Percentiles rank a stretch among this genome's conserved stretches.
These are phyloP conservation scores for Saccharomycopsis selenospora DNA, from an alignment of 805 yeast species.

Conservation along the genomic window DNA sequence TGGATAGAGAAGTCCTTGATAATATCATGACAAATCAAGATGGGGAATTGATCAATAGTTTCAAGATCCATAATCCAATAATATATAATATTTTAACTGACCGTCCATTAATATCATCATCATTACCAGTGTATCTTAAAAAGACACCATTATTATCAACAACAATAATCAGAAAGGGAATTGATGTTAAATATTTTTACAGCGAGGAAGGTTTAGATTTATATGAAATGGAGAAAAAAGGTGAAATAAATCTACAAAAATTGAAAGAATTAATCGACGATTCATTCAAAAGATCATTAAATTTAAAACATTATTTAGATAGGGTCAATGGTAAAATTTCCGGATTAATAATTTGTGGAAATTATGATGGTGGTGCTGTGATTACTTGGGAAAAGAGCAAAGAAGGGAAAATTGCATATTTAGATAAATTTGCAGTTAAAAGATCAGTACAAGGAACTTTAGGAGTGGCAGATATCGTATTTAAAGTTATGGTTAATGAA, in stretches of 20 bases:
- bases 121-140: slow-evolving; percentile 63
- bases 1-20: slow-evolving; percentile 1
- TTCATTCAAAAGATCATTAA: slow-evolving; percentile 68
- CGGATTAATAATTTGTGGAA: slow-evolving; percentile 78
- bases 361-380: slow-evolving; percentile 92
- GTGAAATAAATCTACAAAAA: slow-evolving; percentile 45
- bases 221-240: slow-evolving; percentile 31
- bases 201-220: slow-evolving; percentile 34
- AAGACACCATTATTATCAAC: slow-evolving; percentile 62
- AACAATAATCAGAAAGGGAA: slow-evolving; percentile 73
- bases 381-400: slow-evolving; percentile 67
- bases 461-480: slow-evolving; percentile 88
- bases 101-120: slow-evolving; percentile 82
- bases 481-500: slow-evolving; percentile 64
- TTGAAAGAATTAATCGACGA: slow-evolving; percentile 61
- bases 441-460: slow-evolving; percentile 81
- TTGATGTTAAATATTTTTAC: slow-evolving; percentile 30
- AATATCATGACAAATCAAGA: slow-evolving; percentile 25
- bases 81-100: slow-evolving; percentile 88
- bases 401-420: slow-evolving; percentile 49
- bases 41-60: slow-evolving; percentile 22
- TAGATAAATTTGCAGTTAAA: slow-evolving; percentile 91
- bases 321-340: slow-evolving; percentile 65
- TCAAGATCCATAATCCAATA: slow-evolving; percentile 64
- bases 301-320: slow-evolving; percentile 55